These are phyloP conservation scores for Mentha longifolia DNA, from an alignment of 257 asterid species.

Conservation along the genomic window DNA sequence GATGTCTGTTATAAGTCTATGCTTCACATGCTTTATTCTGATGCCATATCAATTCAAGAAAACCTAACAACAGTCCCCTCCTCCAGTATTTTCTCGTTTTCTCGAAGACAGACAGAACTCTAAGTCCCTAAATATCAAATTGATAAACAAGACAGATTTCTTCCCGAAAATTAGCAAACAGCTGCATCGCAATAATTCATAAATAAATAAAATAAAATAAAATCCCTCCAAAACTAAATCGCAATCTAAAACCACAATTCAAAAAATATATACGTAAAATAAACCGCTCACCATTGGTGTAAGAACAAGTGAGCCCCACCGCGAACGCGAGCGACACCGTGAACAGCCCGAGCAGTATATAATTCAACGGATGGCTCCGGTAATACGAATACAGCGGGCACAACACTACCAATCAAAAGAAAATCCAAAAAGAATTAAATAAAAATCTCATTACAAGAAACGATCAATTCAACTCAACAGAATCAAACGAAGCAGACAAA, in stretches of 20 bases:
- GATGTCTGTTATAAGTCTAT: too few relatives aligned
- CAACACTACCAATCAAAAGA: constrained; percentile 49
- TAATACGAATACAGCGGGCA: constrained; percentile 73
- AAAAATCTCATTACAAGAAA: neutral
- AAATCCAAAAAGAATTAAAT: neutral
- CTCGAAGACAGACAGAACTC: neutral
- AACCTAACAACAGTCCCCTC: neutral
- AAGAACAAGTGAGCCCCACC: constrained; percentile 81
- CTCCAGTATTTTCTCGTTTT: neutral
- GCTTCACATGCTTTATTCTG: neutral
- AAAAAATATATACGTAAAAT: neutral
- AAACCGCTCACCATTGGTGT: constrained; percentile 60
- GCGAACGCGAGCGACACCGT: constrained; percentile 71
- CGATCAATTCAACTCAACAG: neutral
- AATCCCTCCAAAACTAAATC: neutral
- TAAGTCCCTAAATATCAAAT: neutral
- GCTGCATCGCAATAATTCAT: neutral
- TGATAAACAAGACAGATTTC: neutral
- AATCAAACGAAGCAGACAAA: neutral
- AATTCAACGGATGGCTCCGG: constrained; percentile 85
- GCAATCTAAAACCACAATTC: neutral
- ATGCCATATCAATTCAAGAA: neutral
- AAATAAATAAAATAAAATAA: neutral
- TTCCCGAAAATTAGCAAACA: neutral
- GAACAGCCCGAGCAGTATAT: constrained; percentile 74